A percentile compares a stretch with the other conserved stretches of the same genome.
phyloP scores from a whole-genome alignment of 371 early-diverging fungal genomes.

The Entomophthora muscae region DNA sequence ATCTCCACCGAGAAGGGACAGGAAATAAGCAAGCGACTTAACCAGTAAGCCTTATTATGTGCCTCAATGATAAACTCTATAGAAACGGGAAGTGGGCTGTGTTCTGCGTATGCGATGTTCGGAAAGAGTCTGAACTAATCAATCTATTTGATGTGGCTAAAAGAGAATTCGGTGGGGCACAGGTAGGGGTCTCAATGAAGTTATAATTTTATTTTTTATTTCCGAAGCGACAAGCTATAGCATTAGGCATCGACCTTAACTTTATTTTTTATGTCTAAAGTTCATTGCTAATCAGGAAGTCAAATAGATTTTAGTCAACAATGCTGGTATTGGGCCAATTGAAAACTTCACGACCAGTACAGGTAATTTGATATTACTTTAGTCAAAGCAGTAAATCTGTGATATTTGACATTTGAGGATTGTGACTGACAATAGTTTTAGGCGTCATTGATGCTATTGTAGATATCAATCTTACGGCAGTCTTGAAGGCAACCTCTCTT shows the following conservation, averaged over 20 bases:
- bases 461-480: not conserved
- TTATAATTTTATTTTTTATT: too few relatives aligned
- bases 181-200: not conserved
- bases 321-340: not conserved
- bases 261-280: too few relatives aligned
- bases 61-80: not conserved
- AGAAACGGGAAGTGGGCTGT: not conserved
- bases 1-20: not conserved
- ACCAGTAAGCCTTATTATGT: not conserved
- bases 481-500: not conserved
- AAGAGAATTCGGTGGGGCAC: slow-evolving; percentile 1
- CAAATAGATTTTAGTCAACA: slow-evolving; percentile 5
- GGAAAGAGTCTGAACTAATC: not conserved
- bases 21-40: not conserved
- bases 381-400: too few relatives aligned
- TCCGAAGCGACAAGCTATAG: too few relatives aligned
- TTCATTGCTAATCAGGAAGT: not conserved
- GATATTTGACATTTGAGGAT: too few relatives aligned
- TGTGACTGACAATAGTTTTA: too few relatives aligned
- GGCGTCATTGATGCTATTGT: not conserved
- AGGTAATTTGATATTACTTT: not conserved
- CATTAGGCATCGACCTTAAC: too few relatives aligned
- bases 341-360: not conserved
- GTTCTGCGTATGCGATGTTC: not conserved
- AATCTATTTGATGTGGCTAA: not conserved